These are phyloP conservation scores for Globisporangium ultimum DNA, from an alignment of 352 stramenopile genomes.

Conservation along the genomic window DNA sequence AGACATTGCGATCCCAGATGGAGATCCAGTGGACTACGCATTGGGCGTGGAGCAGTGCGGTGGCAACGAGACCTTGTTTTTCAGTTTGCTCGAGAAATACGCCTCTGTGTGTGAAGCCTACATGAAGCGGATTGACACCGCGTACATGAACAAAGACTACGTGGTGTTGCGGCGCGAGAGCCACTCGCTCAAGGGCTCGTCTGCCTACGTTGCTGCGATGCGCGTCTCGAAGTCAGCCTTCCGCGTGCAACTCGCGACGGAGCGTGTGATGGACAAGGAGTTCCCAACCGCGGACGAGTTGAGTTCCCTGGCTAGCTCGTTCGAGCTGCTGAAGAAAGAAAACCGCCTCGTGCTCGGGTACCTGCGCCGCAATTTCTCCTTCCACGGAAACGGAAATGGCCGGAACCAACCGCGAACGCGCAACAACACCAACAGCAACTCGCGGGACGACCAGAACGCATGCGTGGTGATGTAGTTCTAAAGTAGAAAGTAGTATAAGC, in stretches of 20 bases:
- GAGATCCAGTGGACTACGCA: constrained; percentile 78
- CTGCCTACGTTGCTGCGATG: constrained; percentile 79
- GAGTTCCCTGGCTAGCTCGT: constrained; percentile 34
- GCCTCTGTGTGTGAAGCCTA: constrained; percentile 65
- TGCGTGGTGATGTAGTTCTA: constrained; percentile 58
- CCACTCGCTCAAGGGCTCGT: constrained; percentile 87
- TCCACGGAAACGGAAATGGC: constrained; percentile 34
- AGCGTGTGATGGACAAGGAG: constrained; percentile 67
- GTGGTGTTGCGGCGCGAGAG: constrained; percentile 67
- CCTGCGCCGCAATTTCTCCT: constrained; percentile 80
- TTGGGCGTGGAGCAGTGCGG: constrained; percentile 80
- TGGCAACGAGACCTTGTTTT: constrained; percentile 77
- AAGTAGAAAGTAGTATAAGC: background rate
- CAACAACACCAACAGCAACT: constrained; percentile 24
- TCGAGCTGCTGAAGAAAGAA: constrained; percentile 68
- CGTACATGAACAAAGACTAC: constrained; percentile 50
- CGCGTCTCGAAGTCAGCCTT: constrained; percentile 82
- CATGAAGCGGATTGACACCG: constrained; percentile 70
- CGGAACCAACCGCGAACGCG: constrained; percentile 11
- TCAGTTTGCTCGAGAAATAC: constrained; percentile 82
- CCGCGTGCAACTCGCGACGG: constrained; percentile 70
- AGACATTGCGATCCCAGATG: constrained; percentile 72
- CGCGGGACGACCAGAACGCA: constrained; percentile 45
- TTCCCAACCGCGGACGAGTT: constrained; percentile 29
- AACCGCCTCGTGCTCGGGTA: constrained; percentile 75